These are phyloP conservation scores for Letharia columbiana DNA, from an alignment of 495 filamentous ascomycete genomes.

Conservation along the genomic window DNA sequence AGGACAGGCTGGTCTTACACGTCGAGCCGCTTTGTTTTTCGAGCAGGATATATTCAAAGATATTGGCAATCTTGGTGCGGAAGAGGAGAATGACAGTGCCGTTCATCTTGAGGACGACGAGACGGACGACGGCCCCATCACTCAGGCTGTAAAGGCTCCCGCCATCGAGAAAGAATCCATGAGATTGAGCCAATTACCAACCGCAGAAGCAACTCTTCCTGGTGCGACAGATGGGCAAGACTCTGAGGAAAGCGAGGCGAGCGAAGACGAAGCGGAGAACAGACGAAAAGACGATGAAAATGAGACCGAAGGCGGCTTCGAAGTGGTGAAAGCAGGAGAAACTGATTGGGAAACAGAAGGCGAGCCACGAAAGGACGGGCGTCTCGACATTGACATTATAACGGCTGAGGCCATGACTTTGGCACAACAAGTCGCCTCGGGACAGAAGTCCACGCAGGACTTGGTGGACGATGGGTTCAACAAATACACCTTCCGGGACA, in stretches of 20 bases:
- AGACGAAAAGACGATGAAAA: constrained; percentile 28
- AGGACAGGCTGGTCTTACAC: constrained; percentile 54
- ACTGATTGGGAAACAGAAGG: constrained; percentile 56
- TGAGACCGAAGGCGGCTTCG: constrained; percentile 35
- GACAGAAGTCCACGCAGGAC: constrained; percentile 67
- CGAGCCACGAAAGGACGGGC: constrained; percentile 59
- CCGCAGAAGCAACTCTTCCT: neutral
- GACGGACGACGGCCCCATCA: constrained; percentile 20
- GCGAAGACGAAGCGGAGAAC: constrained; percentile 6
- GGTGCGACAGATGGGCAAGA: neutral
- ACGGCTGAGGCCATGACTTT: constrained; percentile 98
- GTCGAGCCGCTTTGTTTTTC: constrained; percentile 81
- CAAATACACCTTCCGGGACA: constrained; percentile 81
- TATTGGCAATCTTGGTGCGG: constrained; percentile 53
- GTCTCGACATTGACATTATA: constrained; percentile 88
- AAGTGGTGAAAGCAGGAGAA: constrained; percentile 35
- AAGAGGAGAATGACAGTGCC: constrained; percentile 40
- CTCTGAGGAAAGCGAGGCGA: neutral
- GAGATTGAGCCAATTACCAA: neutral
- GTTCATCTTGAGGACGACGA: constrained; percentile 38
- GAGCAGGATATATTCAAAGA: constrained; percentile 90
- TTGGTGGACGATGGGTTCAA: constrained; percentile 88
- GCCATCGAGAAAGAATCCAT: neutral
- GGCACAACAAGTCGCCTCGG: constrained; percentile 84
- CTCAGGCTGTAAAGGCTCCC: constrained; percentile 19